A percentile compares a stretch with the other conserved stretches of the same genome.
These are phyloP conservation scores for Chlorella sp. DNA, from an alignment of 139 green algal genomes.

Conservation along the genomic window DNA sequence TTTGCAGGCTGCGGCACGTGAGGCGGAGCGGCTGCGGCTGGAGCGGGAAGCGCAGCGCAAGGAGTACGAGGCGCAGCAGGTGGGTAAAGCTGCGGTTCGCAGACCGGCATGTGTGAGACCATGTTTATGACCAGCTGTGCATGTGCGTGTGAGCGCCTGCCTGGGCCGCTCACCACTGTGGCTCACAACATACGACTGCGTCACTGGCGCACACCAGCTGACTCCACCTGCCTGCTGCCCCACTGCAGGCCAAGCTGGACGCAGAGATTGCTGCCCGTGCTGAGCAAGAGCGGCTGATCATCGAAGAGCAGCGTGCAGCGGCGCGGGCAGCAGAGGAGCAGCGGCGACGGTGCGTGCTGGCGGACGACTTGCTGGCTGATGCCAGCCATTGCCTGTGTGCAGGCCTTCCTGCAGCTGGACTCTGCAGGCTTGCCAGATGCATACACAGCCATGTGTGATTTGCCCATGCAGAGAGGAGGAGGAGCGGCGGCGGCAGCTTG, in stretches of 20 bases:
- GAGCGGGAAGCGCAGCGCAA: constrained; percentile 25
- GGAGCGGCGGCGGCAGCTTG: constrained; percentile 20
- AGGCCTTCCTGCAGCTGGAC: background rate
- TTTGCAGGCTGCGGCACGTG: constrained; percentile 36
- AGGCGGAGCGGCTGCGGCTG: constrained; percentile 19
- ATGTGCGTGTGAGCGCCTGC: too few relatives aligned
- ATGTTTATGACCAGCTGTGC: too few relatives aligned
- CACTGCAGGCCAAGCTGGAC: constrained; percentile 40
- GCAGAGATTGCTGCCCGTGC: constrained; percentile 36
- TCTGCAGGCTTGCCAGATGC: background rate
- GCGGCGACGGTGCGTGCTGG: constrained; percentile 1
- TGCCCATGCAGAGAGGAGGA: constrained; percentile 34
- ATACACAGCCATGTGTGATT: too few relatives aligned
- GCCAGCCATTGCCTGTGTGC: background rate
- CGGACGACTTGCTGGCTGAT: background rate
- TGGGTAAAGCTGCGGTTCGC: background rate
- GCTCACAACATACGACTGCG: too few relatives aligned
- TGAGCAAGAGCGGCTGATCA: constrained; percentile 36
- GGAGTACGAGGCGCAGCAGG: constrained; percentile 44
- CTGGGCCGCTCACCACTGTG: too few relatives aligned
- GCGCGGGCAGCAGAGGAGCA: constrained; percentile 31
- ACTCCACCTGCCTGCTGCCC: too few relatives aligned
- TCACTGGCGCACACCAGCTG: too few relatives aligned
- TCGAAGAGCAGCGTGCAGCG: constrained; percentile 40
- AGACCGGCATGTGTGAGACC: too few relatives aligned